Evolutionary conservation across 2,329 filamentous ascomycete species (phyloP), one percentile per base, ranked within the genome.

Genomic region (Zymoseptoria pseudotritici): DNA sequence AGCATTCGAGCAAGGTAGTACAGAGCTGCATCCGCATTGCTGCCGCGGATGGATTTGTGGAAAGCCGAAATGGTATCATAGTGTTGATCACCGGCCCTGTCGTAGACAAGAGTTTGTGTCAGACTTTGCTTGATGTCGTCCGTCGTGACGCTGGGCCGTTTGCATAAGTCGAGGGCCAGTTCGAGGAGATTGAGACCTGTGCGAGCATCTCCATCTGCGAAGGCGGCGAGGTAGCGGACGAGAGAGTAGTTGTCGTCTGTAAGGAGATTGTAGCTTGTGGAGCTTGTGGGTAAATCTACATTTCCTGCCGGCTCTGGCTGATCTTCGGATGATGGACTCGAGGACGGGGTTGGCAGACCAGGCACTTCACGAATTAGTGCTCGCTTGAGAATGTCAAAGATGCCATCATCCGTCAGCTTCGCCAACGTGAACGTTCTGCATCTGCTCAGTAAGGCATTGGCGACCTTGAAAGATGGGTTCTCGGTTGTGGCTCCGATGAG

Each of bases 1-100:
- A 99, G 84, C 94, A 99, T 99, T 42, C 94, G 87, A 0, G 90
- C 90, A 1, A 99, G 84, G 73, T 97, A 99, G 78, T 97, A 99
- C 1, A 99, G 82, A 0, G 93, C 83, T 0, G 93, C 94, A 73
- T 97, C 89, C 0, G 93, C 75, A 70, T 97, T 87, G 58, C 86
- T 88, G 50, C 94, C 94, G 53, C 94, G 88, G 9, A 97, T 87
- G 2, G 91, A 91, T 71, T 99, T 99, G 81, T 97, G 94, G 69
- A 97, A 94, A 29, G 94, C 94, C 0, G 90, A 96, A 70, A 99
- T 97, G 57, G 90, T 94, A 72, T 99, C 93, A 78, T 97, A 99
- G 76, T 97, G 94, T 73, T 96, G 91, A 75, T 99, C 94, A 56
- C 94, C 93, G 0, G 89, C 90, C 58, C 94, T 86, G 74, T 99